Evolutionary conservation across 2,329 filamentous ascomycete species (phyloP).

Genomic region (Nemania bipapillata): DNA sequence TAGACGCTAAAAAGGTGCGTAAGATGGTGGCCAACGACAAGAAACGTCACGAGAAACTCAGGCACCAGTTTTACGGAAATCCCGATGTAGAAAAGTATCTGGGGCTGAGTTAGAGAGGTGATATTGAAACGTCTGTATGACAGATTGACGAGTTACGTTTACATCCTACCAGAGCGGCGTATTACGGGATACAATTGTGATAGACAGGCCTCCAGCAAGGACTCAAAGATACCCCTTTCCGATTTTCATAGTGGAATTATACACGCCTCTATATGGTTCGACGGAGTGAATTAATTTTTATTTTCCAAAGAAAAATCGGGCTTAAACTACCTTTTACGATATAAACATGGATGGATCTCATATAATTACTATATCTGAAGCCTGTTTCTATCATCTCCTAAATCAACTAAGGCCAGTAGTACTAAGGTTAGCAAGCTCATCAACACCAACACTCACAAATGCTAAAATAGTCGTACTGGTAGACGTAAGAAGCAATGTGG

Average conservation of each 20-base stretch:
- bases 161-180: neutral
- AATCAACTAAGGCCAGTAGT: neutral
- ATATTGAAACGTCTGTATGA: neutral
- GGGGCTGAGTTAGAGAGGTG: slow-evolving; percentile 52
- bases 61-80: slow-evolving; percentile 76
- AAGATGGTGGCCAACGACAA: slow-evolving; percentile 70
- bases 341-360: neutral
- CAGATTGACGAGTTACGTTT: slow-evolving; percentile 18
- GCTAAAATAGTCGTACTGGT: neutral
- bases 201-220: slow-evolving; percentile 4
- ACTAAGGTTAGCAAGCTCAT: neutral
- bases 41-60: slow-evolving; percentile 70
- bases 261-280: neutral
- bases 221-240: slow-evolving; percentile 27
- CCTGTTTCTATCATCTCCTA: neutral
- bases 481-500: neutral
- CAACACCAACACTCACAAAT: neutral
- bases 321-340: neutral
- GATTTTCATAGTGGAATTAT: neutral
- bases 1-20: slow-evolving; percentile 77
- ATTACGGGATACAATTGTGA: slow-evolving; percentile 7
- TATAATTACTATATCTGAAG: neutral
- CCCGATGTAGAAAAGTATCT: slow-evolving; percentile 82
- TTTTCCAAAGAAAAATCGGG: neutral
- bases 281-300: neutral